A percentile compares a stretch with the other conserved stretches of the same genome.
Evolutionary conservation across 345 rosid species (phyloP).

Genomic region (Ceriops tagal): DNA sequence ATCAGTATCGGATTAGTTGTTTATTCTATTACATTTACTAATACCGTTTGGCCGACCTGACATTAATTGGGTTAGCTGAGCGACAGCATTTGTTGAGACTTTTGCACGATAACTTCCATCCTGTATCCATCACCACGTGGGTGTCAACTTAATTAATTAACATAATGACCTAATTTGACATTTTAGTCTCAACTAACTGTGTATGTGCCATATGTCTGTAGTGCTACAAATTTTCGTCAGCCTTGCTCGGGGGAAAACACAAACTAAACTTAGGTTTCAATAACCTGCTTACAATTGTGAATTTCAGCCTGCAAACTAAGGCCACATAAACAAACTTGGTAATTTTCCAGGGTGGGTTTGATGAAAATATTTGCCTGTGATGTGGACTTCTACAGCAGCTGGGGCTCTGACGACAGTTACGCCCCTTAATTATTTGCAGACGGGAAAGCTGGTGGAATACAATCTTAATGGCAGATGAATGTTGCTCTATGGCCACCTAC

Average conservation of each 20-base stretch:
- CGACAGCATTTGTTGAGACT: constrained; percentile 14
- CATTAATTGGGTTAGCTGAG: constrained; percentile 6
- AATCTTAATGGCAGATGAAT: constrained; percentile 2
- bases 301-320: neutral
- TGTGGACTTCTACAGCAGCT: neutral
- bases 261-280: neutral
- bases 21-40: neutral
- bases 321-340: neutral
- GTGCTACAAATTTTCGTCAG: neutral
- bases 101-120: constrained; percentile 22
- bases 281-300: neutral
- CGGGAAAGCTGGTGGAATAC: neutral
- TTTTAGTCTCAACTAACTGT: constrained; percentile 17
- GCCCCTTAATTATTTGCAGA: no score
- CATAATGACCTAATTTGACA: constrained; percentile 16
- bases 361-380: neutral
- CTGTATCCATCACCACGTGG: neutral
- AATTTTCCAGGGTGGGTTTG: neutral
- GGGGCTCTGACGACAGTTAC: no score
- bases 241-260: neutral
- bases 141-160: neutral
- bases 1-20: neutral
- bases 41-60: constrained; percentile 3
- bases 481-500: constrained; percentile 1
- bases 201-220: neutral